Evolutionary conservation across 2,329 filamentous ascomycete species (phyloP), one percentile per base, ranked within the genome.

Genomic region (Cladobotryum protrusum): DNA sequence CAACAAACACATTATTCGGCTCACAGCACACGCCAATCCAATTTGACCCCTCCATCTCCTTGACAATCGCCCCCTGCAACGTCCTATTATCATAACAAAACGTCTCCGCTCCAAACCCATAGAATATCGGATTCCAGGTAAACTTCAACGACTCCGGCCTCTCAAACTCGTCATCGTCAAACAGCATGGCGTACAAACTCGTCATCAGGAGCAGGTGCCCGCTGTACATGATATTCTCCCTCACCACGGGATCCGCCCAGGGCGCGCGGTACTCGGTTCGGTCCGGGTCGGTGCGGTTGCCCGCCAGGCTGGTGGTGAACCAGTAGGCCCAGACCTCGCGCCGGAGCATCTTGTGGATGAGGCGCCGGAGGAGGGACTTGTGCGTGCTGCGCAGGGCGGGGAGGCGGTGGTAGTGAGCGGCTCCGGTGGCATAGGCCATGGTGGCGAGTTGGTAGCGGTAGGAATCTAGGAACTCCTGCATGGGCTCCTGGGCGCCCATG

Each of bases 1-100:
- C 63, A 4, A 69, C 54, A 49, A 69, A 70, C 7, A 69, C 61
- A 3, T 54, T 56, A 55, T 72, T 73, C 2, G 69, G 71, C 56
- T 72, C 71, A 50, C 70, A 73, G 43, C 69, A 73, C 1, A 68
- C 69, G 0, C 70, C 68, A 2, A 70, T 53, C 68, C 68, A 73
- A 0, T 56, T 57, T 40, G 66, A 63, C 12, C 57, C 45, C 52
- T 70, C 68, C 67, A 72, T 71, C 36, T 61, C 53, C 29, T 67
- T 63, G n/a, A 72, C 48, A 12, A 58, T 62, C 3, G 59, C 63
- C 14, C 57, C 48, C 52, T 73, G 68, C 42, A 73, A 54, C 18
- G 52, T 60, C 7, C 55, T 50, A 6, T 56, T 61, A 18, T 57
- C 57, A 50, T 72, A 73, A 1, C 24, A 45, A 52, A 66, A 72